Percentiles rank a stretch among this genome's conserved stretches.
Evolutionary conservation across 2,329 filamentous ascomycete genomes (phyloP).

Genomic region (Sclerotinia spermophila): DNA sequence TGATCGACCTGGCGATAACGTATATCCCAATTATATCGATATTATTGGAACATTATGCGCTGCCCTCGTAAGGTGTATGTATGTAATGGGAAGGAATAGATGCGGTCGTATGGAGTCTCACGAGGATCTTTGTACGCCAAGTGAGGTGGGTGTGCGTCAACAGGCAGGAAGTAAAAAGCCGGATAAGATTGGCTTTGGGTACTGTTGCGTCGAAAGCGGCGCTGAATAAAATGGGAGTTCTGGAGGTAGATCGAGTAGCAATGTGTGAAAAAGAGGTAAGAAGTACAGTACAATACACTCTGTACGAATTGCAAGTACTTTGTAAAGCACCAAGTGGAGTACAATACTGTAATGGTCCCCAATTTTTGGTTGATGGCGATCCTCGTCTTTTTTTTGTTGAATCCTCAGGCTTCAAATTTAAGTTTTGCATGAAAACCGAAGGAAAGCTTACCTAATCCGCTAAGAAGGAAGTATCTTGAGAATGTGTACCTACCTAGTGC

Average conservation of each 20-base stretch:
- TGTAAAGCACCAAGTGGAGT: slow-evolving; percentile 10
- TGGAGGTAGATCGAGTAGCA: neutral
- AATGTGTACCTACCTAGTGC: neutral
- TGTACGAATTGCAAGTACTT: slow-evolving; percentile 1
- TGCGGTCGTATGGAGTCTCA: slow-evolving; percentile 2
- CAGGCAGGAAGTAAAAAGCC: neutral
- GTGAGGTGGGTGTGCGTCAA: slow-evolving; percentile 7
- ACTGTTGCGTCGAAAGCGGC: neutral
- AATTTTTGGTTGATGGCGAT: neutral
- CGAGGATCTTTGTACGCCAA: slow-evolving; percentile 13
- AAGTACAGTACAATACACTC: neutral
- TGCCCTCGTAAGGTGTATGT: neutral
- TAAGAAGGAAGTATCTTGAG: neutral
- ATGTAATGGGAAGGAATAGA: neutral
- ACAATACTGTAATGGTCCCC: slow-evolving; percentile 1
- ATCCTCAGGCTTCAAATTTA: slow-evolving; percentile 6
- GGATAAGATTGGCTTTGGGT: neutral
- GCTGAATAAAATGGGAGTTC: neutral
- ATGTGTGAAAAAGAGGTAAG: neutral
- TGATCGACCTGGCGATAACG: neutral
- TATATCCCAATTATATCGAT: neutral
- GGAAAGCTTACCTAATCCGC: neutral
- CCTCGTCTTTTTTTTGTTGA: neutral
- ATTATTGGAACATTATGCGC: slow-evolving; percentile 9
- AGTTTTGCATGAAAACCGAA: neutral